phyloP scores from a whole-genome alignment of 169 alveolate species.

The Eimeria falciformis region DNA sequence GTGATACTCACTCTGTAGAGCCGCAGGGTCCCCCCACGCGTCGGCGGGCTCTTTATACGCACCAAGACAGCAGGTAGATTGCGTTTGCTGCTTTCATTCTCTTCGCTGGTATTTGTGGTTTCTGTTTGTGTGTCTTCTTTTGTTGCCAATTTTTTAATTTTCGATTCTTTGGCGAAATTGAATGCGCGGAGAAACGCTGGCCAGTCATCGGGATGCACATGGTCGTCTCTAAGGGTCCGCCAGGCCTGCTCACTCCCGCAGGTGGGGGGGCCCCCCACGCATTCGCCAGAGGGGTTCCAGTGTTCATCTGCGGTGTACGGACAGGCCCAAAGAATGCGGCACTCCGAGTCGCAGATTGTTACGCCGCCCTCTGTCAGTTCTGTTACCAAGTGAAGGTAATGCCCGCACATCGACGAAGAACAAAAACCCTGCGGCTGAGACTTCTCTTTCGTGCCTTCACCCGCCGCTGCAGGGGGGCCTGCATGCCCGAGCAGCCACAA shows the following conservation, averaged over 20 bases:
- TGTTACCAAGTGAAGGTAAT: not conserved
- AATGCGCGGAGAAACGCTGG: not conserved
- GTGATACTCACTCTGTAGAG: not conserved
- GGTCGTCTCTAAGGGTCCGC: not conserved
- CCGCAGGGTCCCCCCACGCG: not conserved
- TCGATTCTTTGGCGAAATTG: constrained; percentile 5
- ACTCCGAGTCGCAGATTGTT: not conserved
- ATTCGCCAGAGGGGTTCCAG: constrained; percentile 11
- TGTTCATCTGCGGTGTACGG: not conserved
- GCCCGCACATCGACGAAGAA: not conserved
- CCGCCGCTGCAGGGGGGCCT: not conserved
- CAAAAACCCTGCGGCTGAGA: not conserved
- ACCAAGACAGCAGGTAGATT: not conserved
- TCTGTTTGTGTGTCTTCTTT: not conserved
- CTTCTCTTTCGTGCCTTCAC: not conserved
- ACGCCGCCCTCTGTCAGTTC: not conserved
- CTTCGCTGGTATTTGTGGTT: not conserved
- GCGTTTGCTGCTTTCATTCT: not conserved
- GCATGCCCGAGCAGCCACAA: not conserved
- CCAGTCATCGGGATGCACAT: constrained; percentile 31
- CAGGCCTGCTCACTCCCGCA: not conserved
- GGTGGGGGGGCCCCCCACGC: not conserved
- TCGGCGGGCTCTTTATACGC: not conserved
- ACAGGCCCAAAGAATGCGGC: constrained; percentile 22
- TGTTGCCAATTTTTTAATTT: too few relatives aligned